Conservation (phyloP, 1,139 yeast genomes). For the Geotrichum carabidarum region DNA sequence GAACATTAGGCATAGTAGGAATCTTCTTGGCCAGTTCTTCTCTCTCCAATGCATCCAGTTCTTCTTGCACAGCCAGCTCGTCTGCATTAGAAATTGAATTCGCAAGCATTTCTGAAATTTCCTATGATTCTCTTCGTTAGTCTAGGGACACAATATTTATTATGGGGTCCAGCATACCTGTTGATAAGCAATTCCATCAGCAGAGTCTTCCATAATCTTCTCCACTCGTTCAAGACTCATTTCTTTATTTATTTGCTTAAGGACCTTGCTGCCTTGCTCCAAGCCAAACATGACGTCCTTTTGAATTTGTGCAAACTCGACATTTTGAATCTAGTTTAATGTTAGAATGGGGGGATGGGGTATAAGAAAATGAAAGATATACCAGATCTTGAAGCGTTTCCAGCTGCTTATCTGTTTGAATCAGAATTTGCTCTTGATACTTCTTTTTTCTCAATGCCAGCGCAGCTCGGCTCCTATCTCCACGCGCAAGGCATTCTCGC, state of each 20-base stretch:
- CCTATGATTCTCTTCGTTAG: slow-evolving; percentile 26
- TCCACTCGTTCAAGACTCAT: slow-evolving; percentile 78
- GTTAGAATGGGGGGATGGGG: too few species aligned
- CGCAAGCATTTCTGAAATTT: slow-evolving; percentile 45
- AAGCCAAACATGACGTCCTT: slow-evolving; percentile 77
- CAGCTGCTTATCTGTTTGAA: slow-evolving; percentile 69
- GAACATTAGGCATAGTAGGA: slow-evolving; percentile 20
- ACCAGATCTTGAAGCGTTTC: slow-evolving; percentile 57
- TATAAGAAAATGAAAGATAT: neutral
- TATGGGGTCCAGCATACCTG: slow-evolving; percentile 34
- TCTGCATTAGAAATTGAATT: slow-evolving; percentile 48
- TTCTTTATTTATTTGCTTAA: slow-evolving; percentile 69
- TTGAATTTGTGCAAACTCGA: slow-evolving; percentile 86
- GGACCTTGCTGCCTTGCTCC: slow-evolving; percentile 69
- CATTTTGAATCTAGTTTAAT: slow-evolving; percentile 39
- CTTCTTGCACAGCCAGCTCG: slow-evolving; percentile 64
- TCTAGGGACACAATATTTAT: slow-evolving; percentile 30
- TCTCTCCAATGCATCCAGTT: slow-evolving; percentile 48
- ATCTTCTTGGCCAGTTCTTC: slow-evolving; percentile 37
- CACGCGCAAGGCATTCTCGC: slow-evolving; percentile 48
- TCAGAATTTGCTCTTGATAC: slow-evolving; percentile 67
- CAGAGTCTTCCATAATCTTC: slow-evolving; percentile 73
- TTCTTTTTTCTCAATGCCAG: slow-evolving; percentile 70
- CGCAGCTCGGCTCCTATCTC: slow-evolving; percentile 58
- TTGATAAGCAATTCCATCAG: slow-evolving; percentile 75